Evolutionary conservation across 345 rosid species (phyloP).

Genomic region (Eucalyptus marginata): DNA sequence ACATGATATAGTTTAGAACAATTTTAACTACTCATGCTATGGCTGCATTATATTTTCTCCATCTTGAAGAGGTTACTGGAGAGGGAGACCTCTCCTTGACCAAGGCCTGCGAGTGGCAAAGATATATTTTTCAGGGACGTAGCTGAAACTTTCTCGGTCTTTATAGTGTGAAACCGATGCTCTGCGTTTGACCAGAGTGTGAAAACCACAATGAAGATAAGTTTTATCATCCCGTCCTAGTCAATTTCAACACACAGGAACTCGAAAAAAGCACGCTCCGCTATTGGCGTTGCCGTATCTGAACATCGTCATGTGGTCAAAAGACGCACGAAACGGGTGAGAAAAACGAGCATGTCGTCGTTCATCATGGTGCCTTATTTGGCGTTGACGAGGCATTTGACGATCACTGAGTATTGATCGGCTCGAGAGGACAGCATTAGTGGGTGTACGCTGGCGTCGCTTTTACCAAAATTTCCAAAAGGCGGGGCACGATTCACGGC

Average conservation of each 20-base stretch:
- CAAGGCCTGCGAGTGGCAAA: neutral
- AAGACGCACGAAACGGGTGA: neutral
- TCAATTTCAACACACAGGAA: too few species aligned
- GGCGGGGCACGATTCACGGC: neutral
- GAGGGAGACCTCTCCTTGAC: neutral
- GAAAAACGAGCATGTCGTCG: neutral
- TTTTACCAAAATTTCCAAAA: neutral
- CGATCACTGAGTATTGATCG: neutral
- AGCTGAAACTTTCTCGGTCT: too few species aligned
- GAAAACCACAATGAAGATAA: neutral
- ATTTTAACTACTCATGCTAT: too few species aligned
- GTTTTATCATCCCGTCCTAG: too few species aligned
- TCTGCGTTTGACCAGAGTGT: neutral
- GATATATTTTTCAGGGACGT: too few species aligned
- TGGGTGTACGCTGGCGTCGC: neutral
- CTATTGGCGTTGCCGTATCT: neutral
- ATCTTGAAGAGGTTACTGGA: too few species aligned
- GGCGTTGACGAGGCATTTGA: neutral
- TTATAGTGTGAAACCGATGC: neutral
- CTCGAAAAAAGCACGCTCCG: too few species aligned
- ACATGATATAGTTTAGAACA: neutral
- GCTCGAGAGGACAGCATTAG: neutral
- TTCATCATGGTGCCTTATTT: neutral
- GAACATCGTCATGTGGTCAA: neutral
- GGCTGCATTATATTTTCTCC: too few species aligned